Percentiles rank a stretch among this genome's conserved stretches.
These are phyloP conservation scores for Blastobotrys malaysiensis DNA, from an alignment of 1,139 yeast species.

Conservation along the genomic window DNA sequence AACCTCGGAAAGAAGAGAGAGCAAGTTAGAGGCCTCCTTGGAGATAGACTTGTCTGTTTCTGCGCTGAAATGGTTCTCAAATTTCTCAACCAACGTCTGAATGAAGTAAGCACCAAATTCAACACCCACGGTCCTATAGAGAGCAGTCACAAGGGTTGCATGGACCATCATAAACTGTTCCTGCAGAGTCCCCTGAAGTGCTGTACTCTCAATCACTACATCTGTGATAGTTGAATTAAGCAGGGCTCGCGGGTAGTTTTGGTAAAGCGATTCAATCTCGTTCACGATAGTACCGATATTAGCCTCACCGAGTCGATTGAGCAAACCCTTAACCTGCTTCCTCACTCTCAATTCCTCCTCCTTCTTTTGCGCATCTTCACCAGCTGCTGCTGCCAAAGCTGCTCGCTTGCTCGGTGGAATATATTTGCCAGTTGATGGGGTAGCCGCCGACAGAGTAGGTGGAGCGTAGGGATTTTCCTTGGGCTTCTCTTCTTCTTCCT, in stretches of 20 bases:
- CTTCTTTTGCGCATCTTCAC: conserved; percentile 34
- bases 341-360: conserved; percentile 49
- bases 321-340: conserved; percentile 66
- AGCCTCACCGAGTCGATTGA: conserved; percentile 83
- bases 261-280: conserved; percentile 59
- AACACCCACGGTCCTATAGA: conserved; percentile 72
- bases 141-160: conserved; percentile 69
- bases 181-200: conserved; percentile 56
- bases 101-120: conserved; percentile 88
- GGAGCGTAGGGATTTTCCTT: conserved; percentile 87
- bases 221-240: conserved; percentile 66
- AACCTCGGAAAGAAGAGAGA: conserved; percentile 69
- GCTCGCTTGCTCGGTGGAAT: conserved; percentile 75
- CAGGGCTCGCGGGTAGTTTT: conserved; percentile 64
- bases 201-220: conserved; percentile 60
- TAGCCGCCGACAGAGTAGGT: too few species aligned
- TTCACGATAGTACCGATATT: conserved; percentile 66
- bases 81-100: conserved; percentile 69
- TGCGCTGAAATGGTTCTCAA: conserved; percentile 37
- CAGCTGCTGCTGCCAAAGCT: conserved; percentile 31
- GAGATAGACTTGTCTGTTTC: conserved; percentile 30
- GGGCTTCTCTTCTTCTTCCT: conserved; percentile 38
- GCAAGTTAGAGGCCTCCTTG: conserved; percentile 62
- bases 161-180: conserved; percentile 79
- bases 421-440: conserved; percentile 45